Evolutionary conservation across 192 early-diverging fungal species (phyloP).

Genomic region (Funneliformis mosseae): DNA sequence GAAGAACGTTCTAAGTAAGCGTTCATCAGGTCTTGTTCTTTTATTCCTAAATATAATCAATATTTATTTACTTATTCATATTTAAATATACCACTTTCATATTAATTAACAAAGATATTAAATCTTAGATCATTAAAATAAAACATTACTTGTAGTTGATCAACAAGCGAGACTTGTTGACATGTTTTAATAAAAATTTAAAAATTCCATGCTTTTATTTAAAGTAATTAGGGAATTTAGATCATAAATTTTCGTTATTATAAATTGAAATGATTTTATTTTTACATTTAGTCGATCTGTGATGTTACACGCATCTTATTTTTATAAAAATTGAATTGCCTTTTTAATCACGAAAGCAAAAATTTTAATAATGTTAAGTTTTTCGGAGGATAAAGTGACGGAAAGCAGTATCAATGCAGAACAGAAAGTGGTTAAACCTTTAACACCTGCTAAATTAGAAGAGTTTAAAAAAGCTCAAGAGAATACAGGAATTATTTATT

Average conservation of each 20-base stretch:
- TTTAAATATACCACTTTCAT: neutral
- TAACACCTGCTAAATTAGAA: slow-evolving; percentile 60
- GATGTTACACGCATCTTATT: too few relatives aligned
- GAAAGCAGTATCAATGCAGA: neutral
- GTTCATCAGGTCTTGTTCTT: neutral
- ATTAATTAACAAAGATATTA: neutral
- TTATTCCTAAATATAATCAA: neutral
- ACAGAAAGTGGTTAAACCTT: slow-evolving; percentile 53
- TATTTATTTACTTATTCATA: neutral
- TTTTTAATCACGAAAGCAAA: too few relatives aligned
- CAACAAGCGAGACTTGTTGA: too few relatives aligned
- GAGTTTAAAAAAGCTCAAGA: slow-evolving; percentile 69
- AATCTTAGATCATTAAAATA: too few relatives aligned
- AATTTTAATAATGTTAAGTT: neutral
- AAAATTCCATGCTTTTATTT: too few relatives aligned
- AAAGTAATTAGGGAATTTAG: too few relatives aligned
- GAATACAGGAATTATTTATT: slow-evolving; percentile 85
- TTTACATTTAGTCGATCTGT: too few relatives aligned
- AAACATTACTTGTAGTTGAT: too few relatives aligned
- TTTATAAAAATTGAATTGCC: neutral
- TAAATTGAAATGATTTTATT: too few relatives aligned
- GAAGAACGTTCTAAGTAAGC: slow-evolving; percentile 19
- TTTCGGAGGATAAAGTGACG: neutral
- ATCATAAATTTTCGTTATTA: too few relatives aligned
- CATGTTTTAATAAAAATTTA: too few relatives aligned